Percentiles rank a stretch among this genome's conserved stretches.
These are phyloP conservation scores for Pseudozyma thailandica DNA, from an alignment of 1,284 basidiomycete genomes.

Conservation along the genomic window DNA sequence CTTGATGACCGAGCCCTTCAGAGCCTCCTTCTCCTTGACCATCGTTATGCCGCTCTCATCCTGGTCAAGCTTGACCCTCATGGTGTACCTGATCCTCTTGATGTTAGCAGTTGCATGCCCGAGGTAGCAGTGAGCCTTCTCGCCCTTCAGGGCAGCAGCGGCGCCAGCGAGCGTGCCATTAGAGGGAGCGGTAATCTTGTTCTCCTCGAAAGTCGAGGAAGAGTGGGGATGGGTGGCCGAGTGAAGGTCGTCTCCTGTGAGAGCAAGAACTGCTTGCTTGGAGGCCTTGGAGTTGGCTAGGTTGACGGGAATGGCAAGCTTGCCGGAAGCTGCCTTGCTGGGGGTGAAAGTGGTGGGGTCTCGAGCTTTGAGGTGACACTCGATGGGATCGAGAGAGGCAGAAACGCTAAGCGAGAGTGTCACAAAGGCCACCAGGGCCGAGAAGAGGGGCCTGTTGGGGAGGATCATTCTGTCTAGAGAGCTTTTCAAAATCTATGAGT, in stretches of 20 bases:
- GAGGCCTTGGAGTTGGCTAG: constrained; percentile 1
- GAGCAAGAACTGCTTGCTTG: constrained; percentile 13
- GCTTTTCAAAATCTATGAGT: too few relatives aligned
- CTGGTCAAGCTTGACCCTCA: constrained; percentile 21
- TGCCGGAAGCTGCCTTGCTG: constrained; percentile 21
- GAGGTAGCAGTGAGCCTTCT: constrained; percentile 30
- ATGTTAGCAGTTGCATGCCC: constrained; percentile 18
- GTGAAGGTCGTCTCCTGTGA: constrained; percentile 33
- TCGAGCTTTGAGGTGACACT: constrained; percentile 21
- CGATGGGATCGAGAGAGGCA: constrained; percentile 23
- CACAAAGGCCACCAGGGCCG: constrained; percentile 33
- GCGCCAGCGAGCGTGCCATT: background rate
- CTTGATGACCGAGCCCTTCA: constrained; percentile 23
- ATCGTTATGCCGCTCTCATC: constrained; percentile 30
- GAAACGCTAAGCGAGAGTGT: constrained; percentile 23
- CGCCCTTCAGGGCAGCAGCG: background rate
- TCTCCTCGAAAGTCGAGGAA: background rate
- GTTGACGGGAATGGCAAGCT: constrained; percentile 25
- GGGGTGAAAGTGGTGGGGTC: constrained; percentile 1
- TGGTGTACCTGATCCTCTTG: constrained; percentile 33
- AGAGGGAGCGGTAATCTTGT: constrained; percentile 9
- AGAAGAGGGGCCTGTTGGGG: constrained; percentile 8
- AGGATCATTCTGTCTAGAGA: constrained; percentile 16
- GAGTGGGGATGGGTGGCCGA: background rate
- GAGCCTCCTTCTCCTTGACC: background rate